Conservation (phyloP, 768 basidiomycete genomes). For the Tricholoma saponaceum region DNA sequence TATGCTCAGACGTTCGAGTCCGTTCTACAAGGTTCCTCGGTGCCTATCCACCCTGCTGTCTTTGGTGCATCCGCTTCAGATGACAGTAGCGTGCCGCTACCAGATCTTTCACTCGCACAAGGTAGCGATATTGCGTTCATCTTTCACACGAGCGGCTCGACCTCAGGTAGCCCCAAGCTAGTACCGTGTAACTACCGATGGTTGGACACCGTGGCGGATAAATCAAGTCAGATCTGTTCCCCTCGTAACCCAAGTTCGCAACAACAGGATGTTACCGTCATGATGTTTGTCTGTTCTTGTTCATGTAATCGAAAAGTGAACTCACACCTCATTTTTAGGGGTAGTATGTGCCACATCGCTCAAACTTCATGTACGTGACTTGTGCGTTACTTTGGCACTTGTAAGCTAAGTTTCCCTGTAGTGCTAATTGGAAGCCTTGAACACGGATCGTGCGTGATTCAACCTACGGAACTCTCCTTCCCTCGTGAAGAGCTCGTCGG, state of each 20-base stretch:
- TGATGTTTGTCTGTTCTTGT: conserved; percentile 46
- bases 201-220: conserved; percentile 44
- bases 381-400: conserved; percentile 13
- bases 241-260: conserved; percentile 30
- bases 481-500: conserved; percentile 64
- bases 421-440: conserved; percentile 72
- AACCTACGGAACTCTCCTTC: conserved; percentile 63
- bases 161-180: conserved; percentile 62
- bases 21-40: conserved; percentile 31
- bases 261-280: conserved; percentile 48
- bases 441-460: conserved; percentile 69
- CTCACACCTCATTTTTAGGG: conserved; percentile 38
- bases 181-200: conserved; percentile 55
- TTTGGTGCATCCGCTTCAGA: conserved; percentile 21
- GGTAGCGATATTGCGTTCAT: conserved; percentile 40
- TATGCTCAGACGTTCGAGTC: conserved; percentile 44
- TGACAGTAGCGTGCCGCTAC: conserved; percentile 30
- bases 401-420: conserved; percentile 24
- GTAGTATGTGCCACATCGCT: conserved; percentile 81
- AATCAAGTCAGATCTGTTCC: conserved; percentile 39
- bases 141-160: conserved; percentile 68
- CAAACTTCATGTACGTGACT: conserved; percentile 65
- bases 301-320: neutral
- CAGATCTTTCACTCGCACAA: conserved; percentile 27
- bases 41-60: conserved; percentile 36